These are phyloP conservation scores for Aspergillus sp. DNA, from an alignment of 2,329 filamentous ascomycete species.

Conservation along the genomic window DNA sequence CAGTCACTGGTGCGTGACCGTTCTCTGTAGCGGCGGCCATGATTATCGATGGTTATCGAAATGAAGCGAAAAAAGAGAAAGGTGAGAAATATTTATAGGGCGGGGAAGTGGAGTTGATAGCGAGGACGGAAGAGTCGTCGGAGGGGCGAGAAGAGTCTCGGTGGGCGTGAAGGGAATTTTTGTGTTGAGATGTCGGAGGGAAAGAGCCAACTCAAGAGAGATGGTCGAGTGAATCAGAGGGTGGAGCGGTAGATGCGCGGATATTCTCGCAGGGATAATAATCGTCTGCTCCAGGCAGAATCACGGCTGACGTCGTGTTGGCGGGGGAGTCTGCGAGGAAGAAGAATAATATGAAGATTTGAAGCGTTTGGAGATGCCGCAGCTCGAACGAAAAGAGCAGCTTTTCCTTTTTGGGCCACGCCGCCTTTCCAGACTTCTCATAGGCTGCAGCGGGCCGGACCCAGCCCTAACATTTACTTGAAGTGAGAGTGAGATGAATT, in stretches of 20 bases:
- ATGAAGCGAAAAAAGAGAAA: conserved; percentile 8
- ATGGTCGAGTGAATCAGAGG: conserved; percentile 7
- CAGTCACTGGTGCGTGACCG: conserved; percentile 32
- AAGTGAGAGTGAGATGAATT: no score
- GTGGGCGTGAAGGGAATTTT: conserved; percentile 17
- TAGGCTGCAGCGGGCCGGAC: conserved; percentile 13
- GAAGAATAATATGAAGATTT: conserved; percentile 27
- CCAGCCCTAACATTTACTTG: conserved; percentile 9
- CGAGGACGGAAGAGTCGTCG: conserved; percentile 3
- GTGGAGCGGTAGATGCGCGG: conserved; percentile 7
- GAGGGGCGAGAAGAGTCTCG: conserved; percentile 8
- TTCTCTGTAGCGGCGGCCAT: conserved; percentile 37
- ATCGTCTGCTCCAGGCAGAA: conserved; percentile 37
- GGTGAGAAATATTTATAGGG: not conserved
- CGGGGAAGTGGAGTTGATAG: conserved; percentile 5
- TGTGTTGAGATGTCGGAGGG: conserved; percentile 12
- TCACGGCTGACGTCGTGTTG: conserved; percentile 12
- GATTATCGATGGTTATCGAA: conserved; percentile 13
- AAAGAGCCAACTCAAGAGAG: conserved; percentile 21
- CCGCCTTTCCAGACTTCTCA: conserved; percentile 10
- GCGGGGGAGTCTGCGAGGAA: conserved; percentile 9
- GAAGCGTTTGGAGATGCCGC: conserved; percentile 21
- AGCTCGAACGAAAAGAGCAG: conserved; percentile 8
- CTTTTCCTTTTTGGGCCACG: conserved; percentile 21
- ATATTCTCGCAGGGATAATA: conserved; percentile 2